These are phyloP conservation scores for Tetramitus jugosus DNA, from an alignment of 208 protist species.

Conservation along the genomic window DNA sequence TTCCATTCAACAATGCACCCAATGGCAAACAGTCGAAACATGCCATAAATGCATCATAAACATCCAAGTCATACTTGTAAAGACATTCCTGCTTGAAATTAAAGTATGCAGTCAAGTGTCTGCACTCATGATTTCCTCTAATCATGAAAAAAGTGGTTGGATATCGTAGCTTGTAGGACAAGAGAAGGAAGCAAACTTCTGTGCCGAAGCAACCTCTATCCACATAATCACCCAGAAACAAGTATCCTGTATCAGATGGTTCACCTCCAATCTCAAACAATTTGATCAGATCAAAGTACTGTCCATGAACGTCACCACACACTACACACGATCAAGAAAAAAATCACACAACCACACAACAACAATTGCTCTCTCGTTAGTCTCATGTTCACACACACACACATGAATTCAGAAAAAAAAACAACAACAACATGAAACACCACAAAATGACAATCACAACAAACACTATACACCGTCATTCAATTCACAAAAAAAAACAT, in stretches of 20 bases:
- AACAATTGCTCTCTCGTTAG: background rate
- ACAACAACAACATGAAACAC: too few relatives aligned
- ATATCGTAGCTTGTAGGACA: slow-evolving; percentile 82
- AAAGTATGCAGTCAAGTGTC: slow-evolving; percentile 92
- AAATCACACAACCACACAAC: too few relatives aligned
- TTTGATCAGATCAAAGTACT: slow-evolving; percentile 91
- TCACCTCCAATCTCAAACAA: slow-evolving; percentile 81
- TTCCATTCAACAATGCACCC: slow-evolving; percentile 63
- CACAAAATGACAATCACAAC: too few relatives aligned
- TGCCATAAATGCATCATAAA: slow-evolving; percentile 64
- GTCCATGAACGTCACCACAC: slow-evolving; percentile 89
- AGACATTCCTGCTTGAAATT: slow-evolving; percentile 87
- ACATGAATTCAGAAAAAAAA: background rate
- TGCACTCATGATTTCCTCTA: slow-evolving; percentile 93
- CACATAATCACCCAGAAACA: slow-evolving; percentile 86
- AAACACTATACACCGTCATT: background rate
- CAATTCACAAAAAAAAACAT: background rate
- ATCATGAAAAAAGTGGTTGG: slow-evolving; percentile 78
- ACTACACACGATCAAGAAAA: slow-evolving; percentile 28
- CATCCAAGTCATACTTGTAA: slow-evolving; percentile 49
- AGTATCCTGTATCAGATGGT: slow-evolving; percentile 37
- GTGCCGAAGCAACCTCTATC: slow-evolving; percentile 77
- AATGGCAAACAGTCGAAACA: slow-evolving; percentile 84
- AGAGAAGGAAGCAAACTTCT: slow-evolving; percentile 80
- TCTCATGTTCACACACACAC: background rate